Conservation (phyloP, 176 grass and related monocot genomes). For the Oryza glumipatula region DNA sequence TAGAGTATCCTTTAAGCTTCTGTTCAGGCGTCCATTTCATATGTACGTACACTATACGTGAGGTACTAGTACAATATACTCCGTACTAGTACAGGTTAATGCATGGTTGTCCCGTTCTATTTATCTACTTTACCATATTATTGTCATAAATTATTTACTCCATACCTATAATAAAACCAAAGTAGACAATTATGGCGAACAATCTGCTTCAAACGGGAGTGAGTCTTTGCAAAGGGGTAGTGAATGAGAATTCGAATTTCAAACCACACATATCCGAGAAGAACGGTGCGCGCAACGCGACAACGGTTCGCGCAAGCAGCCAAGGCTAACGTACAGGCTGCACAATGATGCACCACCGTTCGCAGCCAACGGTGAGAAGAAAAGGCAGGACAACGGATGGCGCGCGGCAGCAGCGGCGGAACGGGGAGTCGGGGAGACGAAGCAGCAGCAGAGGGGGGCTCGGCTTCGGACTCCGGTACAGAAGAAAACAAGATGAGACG, state of each 20-base stretch:
- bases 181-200: too few relatives aligned
- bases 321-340: neutral
- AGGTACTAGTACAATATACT: neutral
- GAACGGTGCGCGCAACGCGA: neutral
- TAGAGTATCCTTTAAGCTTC: neutral
- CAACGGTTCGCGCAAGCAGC: constrained; percentile 20
- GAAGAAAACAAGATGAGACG: neutral
- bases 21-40: neutral
- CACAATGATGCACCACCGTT: neutral
- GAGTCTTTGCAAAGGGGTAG: neutral
- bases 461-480: neutral
- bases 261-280: neutral
- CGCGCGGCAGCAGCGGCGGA: neutral
- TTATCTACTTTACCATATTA: too few relatives aligned
- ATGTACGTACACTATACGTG: neutral
- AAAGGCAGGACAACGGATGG: neutral
- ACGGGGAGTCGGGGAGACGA: neutral
- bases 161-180: too few relatives aligned
- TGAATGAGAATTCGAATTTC: constrained; percentile 8
- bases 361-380: neutral
- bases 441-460: too few relatives aligned
- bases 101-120: too few relatives aligned
- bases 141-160: too few relatives aligned
- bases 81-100: too few relatives aligned
- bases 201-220: too few relatives aligned